Percentiles rank a stretch among this genome's conserved stretches.
phyloP scores from a whole-genome alignment of 2,329 filamentous ascomycete genomes.

The Lomentospora prolificans region DNA sequence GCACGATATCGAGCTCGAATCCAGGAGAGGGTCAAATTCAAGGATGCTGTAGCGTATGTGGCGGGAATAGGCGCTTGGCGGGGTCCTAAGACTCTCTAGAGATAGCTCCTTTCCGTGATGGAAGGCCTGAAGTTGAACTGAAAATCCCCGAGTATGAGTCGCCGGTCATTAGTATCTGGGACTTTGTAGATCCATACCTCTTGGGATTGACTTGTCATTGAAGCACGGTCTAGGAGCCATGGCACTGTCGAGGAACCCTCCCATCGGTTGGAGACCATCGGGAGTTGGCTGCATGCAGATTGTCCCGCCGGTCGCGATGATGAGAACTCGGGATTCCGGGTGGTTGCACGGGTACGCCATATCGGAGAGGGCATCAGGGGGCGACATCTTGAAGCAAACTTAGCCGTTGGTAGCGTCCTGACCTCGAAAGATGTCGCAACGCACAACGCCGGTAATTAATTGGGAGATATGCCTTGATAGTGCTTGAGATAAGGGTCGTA shows the following conservation, averaged over 20 bases:
- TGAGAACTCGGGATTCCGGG: constrained; percentile 72
- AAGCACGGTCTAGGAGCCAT: constrained; percentile 77
- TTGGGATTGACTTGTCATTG: constrained; percentile 50
- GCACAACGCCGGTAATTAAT: too few species aligned
- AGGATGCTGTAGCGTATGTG: constrained; percentile 76
- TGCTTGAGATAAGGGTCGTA: not conserved
- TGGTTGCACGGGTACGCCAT: not conserved
- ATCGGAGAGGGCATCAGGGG: constrained; percentile 6
- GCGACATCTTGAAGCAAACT: not conserved
- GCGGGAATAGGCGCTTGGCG: constrained; percentile 67
- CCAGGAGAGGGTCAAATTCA: constrained; percentile 75
- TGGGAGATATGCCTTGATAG: not conserved
- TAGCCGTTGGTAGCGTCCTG: too few species aligned
- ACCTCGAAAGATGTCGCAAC: too few species aligned
- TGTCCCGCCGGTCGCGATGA: constrained; percentile 83
- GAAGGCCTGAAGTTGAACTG: constrained; percentile 40
- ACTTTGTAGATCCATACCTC: constrained; percentile 13
- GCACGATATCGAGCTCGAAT: constrained; percentile 83
- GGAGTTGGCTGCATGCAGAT: constrained; percentile 85
- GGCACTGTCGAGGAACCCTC: constrained; percentile 71
- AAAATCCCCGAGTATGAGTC: not conserved
- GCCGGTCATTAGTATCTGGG: not conserved
- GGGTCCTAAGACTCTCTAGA: constrained; percentile 67
- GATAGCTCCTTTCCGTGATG: constrained; percentile 36
- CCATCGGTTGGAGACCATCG: constrained; percentile 70